Evolutionary conservation across 1,284 basidiomycete genomes (phyloP), one percentile per base, ranked within the genome.

Genomic region (Anthracocystis walkeri): DNA sequence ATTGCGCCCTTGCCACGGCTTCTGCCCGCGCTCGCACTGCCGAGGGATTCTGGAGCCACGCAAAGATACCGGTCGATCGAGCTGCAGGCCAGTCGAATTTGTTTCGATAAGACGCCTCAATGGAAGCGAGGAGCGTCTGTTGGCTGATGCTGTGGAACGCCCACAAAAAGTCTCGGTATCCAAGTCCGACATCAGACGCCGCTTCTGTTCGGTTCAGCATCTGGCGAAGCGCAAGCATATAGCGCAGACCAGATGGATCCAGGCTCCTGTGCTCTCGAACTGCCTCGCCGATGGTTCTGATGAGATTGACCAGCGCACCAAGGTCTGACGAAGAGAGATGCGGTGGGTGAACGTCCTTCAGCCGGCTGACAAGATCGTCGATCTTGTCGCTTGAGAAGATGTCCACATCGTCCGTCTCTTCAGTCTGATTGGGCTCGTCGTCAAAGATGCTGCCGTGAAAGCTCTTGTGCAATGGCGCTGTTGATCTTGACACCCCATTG

Each of bases 131-230:
- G 14, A 98, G 86, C 41, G 96, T 86, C 23, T 92, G 93, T 81
- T 98, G 94, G 78, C 90, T 93, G 84, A 96, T 92, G 82, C 94
- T 97, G 81, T 96, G 92, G 79, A 92, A 94, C 0, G 95, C 95
- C 94, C 95, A 98, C 10, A 96, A 89, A 87, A 95, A 93, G 84
- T 97, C 95, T 41, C 94, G 90, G 84, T 93, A 95, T 21, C 93
- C 90, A 54, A 96, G 87, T 16, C 46, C 42, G 25, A 23, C 35
- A 18, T 33, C 27, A 11, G 20, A 2, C 2, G 35, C 25, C 10
- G 7, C 2, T 8, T 44, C 45, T 10, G 58, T 35, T 25, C 29
- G 58, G 18, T 67, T 68, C n/a, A 69, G 46, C 41, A 58, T 51
- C 42, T 64, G 66, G 7, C 73, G 76, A 20, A 77, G 55, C 18